Evolutionary conservation across 768 basidiomycete species (phyloP).

Genomic region (Galerina marginata): DNA sequence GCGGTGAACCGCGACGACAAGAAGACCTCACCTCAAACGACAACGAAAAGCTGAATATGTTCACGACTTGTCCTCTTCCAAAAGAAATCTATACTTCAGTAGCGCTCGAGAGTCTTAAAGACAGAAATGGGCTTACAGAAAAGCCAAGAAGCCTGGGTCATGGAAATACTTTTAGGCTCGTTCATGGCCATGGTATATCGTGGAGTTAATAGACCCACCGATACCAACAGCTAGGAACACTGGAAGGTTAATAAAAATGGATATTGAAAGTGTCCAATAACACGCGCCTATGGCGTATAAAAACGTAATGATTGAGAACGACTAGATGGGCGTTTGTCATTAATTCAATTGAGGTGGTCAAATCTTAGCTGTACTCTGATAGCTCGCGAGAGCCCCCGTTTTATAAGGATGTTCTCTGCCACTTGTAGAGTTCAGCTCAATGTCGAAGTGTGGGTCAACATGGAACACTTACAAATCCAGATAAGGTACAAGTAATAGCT

Average conservation of each 20-base stretch:
- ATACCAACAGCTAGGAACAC: not conserved
- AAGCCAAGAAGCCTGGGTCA: not conserved
- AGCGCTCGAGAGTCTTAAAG: not conserved
- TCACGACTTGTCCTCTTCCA: not conserved
- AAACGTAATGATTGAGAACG: not conserved
- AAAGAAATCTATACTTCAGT: not conserved
- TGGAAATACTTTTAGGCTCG: not conserved
- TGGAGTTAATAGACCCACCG: not conserved
- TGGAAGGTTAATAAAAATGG: not conserved
- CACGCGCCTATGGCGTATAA: constrained; percentile 1
- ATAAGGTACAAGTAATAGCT: constrained; percentile 4
- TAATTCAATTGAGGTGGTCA: not conserved
- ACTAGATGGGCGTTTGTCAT: not conserved
- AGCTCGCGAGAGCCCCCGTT: not conserved
- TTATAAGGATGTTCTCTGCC: not conserved
- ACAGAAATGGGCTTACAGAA: not conserved
- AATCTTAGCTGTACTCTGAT: not conserved
- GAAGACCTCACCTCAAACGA: not conserved
- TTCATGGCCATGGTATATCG: no score
- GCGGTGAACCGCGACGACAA: not conserved
- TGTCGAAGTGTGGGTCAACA: not conserved
- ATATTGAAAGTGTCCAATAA: not conserved
- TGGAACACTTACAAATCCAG: not conserved
- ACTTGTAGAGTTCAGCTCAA: not conserved
- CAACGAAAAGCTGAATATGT: not conserved